Percentiles rank a stretch among this genome's conserved stretches.
Evolutionary conservation across 2,329 filamentous ascomycete genomes (phyloP).

Genomic region (Orbilia blumenaviensis): DNA sequence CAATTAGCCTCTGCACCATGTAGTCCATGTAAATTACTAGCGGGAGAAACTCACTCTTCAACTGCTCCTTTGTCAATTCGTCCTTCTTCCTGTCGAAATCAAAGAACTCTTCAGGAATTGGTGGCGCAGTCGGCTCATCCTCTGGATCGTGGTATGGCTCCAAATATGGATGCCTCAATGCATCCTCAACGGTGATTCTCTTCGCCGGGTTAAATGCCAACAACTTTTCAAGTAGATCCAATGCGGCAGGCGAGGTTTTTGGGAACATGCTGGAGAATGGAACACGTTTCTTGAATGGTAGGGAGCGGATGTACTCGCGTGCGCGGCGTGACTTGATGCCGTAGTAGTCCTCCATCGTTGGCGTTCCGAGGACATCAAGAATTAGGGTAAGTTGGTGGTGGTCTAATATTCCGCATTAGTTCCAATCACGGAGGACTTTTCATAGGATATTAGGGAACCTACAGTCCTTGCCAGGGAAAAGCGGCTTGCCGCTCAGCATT

Average conservation of each 20-base stretch:
- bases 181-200: conserved; percentile 97
- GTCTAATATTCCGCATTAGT: conserved; percentile 68
- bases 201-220: conserved; percentile 98
- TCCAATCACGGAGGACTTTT: not conserved
- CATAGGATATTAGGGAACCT: conserved; percentile 64
- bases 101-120: conserved; percentile 98
- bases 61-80: conserved; percentile 94
- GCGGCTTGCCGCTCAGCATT: conserved; percentile 97
- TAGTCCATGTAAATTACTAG: not conserved
- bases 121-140: conserved; percentile 94
- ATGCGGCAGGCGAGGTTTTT: conserved; percentile 95
- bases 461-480: conserved; percentile 99
- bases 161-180: conserved; percentile 94
- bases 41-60: conserved; percentile 75
- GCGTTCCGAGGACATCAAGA: conserved; percentile 94
- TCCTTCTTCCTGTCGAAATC: conserved; percentile 99
- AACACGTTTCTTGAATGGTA: conserved; percentile 99
- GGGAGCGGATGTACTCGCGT: conserved; percentile 95
- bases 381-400: conserved; percentile 98
- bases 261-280: conserved; percentile 97
- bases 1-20: conserved; percentile 39
- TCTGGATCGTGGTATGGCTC: conserved; percentile 99
- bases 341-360: conserved; percentile 99
- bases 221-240: conserved; percentile 93
- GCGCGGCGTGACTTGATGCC: conserved; percentile 98